Base-by-base conservation (phyloP, 2,329 filamentous ascomycete genomes). In the Fusarium sp. region DNA sequence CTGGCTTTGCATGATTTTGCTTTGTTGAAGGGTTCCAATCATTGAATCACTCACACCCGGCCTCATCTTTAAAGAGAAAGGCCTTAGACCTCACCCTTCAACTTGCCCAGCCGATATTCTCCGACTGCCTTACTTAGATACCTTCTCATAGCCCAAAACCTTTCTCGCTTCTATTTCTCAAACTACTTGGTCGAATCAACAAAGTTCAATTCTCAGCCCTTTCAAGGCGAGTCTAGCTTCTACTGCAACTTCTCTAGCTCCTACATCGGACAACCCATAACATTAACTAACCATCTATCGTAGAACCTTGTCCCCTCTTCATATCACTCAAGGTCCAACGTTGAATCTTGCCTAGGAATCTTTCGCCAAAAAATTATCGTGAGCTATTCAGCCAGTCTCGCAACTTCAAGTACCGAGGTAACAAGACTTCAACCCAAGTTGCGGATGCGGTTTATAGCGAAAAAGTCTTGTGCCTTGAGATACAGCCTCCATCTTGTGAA, bases 41-140 rank as follows among this genome's bases (percentile, higher is more conserved):
- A 65, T 44, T 65, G 57, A 65, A 46, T 65, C 57, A 62, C 53
- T 65, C 57, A 62, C 53, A 49, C 38, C 50, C 23, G 23, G 23
- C 4, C 23, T 25, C 23, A 25, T 25, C 8, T 6, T 25, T 42
- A 38, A 33, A 23, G 39, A 36, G 23, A 42, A 50, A 53, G 23
- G 19, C 44, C 29, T 42, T 36, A 15, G 39, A 39, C 19, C 41
- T 44, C 52, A 38, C 33, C 23, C 46, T 45, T 39, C 9, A 48
- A 45, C 35, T 43, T 23, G 37, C 25, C 48, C 13, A 36, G 51
- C 58, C 57, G 51, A 49, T 23, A 53, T 61, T 43, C 47, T 45
- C 59, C 57, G 47, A 38, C 10, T 13, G 32, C 10, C 15, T 36
- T 23, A 21, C 25, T 38, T 31, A 17, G 9, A 38, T 21, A 25